Conservation (phyloP, 768 basidiomycete species). For the Lentinus tigrinus region DNA sequence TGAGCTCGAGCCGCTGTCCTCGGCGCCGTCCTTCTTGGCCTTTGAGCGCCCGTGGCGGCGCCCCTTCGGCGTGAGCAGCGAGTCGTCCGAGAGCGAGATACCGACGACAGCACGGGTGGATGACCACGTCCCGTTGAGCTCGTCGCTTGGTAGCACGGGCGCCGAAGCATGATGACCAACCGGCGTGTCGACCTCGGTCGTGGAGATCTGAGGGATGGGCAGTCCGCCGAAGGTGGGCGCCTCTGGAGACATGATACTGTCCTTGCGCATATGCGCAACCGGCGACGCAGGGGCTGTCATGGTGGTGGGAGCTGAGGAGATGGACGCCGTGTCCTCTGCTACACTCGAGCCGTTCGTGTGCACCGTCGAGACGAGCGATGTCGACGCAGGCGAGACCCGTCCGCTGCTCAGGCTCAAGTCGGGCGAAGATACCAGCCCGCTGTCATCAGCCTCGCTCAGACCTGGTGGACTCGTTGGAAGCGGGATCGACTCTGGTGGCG, state of each 20-base stretch:
- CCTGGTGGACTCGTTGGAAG: conserved; percentile 1
- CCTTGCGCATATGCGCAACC: conserved; percentile 4
- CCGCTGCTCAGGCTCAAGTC: conserved; percentile 14
- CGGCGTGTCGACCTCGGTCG: conserved; percentile 45
- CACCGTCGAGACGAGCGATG: conserved; percentile 22
- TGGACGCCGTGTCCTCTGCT: conserved; percentile 19
- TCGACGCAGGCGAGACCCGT: conserved; percentile 25
- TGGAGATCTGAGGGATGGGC: conserved; percentile 56
- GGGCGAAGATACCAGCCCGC: conserved; percentile 12
- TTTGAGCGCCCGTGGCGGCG: conserved; percentile 17
- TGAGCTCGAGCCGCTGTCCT: conserved; percentile 20
- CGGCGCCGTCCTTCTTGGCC: conserved; percentile 1
- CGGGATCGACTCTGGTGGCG: background rate
- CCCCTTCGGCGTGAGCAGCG: conserved; percentile 31
- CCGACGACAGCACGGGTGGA: conserved; percentile 3
- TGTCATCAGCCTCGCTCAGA: background rate
- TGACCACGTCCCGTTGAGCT: background rate
- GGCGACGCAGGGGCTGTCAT: conserved; percentile 10
- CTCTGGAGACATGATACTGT: conserved; percentile 6
- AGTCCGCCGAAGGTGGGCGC: conserved; percentile 38
- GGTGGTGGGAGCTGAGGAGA: conserved; percentile 27
- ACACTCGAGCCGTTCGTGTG: background rate
- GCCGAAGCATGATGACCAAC: background rate
- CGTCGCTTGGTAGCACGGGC: background rate
- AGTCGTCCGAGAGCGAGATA: conserved; percentile 24